A percentile compares a stretch with the other conserved stretches of the same genome.
Conservation (phyloP, 371 early-diverging fungal species). For the Actinomortierella ambigua region DNA sequence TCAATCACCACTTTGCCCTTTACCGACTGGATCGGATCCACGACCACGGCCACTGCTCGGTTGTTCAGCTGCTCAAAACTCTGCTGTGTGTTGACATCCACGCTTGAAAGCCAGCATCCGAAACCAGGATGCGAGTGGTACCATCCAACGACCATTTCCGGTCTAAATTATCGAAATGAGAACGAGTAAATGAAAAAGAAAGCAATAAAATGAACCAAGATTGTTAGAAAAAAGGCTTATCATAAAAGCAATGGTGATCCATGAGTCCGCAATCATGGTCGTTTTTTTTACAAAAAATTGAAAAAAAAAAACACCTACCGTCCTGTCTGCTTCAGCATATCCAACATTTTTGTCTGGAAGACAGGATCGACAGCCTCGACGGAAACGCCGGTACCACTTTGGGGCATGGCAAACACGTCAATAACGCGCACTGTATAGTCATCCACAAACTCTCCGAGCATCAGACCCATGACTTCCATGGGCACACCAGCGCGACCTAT, state of each 20-base stretch:
- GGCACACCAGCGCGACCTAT: conserved; percentile 99
- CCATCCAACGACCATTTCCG: conserved; percentile 99
- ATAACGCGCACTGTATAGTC: conserved; percentile 99
- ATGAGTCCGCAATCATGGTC: background rate
- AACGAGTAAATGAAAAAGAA: background rate
- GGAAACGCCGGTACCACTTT: conserved; percentile 99
- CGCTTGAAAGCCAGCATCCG: conserved; percentile 99
- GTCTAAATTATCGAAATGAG: conserved; percentile 55
- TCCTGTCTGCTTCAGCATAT: conserved; percentile 99
- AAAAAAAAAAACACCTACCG: conserved; percentile 55
- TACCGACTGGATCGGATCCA: conserved; percentile 99
- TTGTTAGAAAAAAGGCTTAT: background rate
- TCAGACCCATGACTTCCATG: conserved; percentile 99
- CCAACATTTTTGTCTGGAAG: conserved; percentile 99
- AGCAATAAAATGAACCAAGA: background rate
- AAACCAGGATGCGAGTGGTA: conserved; percentile 99
- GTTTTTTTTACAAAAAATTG: background rate
- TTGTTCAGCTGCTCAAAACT: conserved; percentile 97
- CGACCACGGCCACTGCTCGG: conserved; percentile 99
- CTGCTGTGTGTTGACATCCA: conserved; percentile 99
- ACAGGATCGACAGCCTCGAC: conserved; percentile 99
- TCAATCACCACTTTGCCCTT: conserved; percentile 99
- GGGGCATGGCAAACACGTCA: conserved; percentile 99
- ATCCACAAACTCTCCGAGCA: conserved; percentile 99
- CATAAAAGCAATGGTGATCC: background rate